Evolutionary conservation across 768 basidiomycete species (phyloP), one percentile per base, ranked within the genome.

Genomic region (Lepiota brunneoincarnata): DNA sequence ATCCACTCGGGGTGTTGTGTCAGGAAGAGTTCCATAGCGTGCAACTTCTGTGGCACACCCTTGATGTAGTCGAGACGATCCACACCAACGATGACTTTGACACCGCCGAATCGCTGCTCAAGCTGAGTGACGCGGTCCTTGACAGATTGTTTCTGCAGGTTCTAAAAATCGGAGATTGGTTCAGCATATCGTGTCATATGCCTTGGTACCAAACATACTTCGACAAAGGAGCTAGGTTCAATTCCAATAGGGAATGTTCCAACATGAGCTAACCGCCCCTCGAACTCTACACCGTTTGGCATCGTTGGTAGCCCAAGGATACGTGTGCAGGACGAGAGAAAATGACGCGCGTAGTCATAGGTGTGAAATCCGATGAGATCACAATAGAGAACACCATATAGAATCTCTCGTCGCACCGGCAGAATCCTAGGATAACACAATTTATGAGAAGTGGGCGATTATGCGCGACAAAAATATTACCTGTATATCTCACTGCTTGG

Each of bases 211-310:
- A 23, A 26, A 61, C 77, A 56, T 54, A 87, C 91, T 61, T 93
- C 83, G 54, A 91, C 85, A 70, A 99, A 99, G 46, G 92, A 93
- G 45, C 74, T 73, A 0, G 97, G 96, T 65, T 99, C 97, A 59
- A 99, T 99, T 57, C 97, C 97, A 64, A 99, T 98, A 15, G 97
- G 97, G 79, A 96, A 99, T 1, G 97, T 99, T 41, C 97, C 97
- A 59, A 99, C 96, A 61, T 97, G 93, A 18, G 93, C 94, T 54
- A 97, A 82, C 34, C 94, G 87, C 37, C 96, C 94, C 65, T 93
- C 91, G 62, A 97, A 94, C 66, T 97, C 92, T 60, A 98, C 92
- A 40, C 96, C 93, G 67, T 98, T 98, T 2, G 97, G 97, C 90
- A 97, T 93, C 1, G 97, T 98, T 12, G 93, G 87, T 28, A 98